Base-by-base conservation (phyloP, 495 filamentous ascomycete genomes). In the Aspergillus hancockii region DNA sequence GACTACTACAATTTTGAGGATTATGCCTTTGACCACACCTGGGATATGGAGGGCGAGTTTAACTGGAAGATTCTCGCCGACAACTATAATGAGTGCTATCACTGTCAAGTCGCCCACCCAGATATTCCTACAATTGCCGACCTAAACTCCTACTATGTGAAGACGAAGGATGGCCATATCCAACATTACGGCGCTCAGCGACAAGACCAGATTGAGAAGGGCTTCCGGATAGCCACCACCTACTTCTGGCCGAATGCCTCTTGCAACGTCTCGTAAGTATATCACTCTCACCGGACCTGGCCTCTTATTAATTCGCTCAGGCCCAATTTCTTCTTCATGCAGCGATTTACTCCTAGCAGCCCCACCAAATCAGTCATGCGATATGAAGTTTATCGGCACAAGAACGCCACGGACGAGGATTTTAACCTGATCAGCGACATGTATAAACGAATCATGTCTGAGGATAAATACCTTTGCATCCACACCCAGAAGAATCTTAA, bases 41-140 rank as follows among this genome's bases (percentile, higher is more conserved):
- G 74, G 77, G 70, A 78, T n/a, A 71, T 75, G 64, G 73, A 73
- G 21, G 75, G 67, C 0, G 69, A 67, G 4, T 78, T 69, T 59
- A 83, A 84, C 68, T 84, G 80, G 81, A 83, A 84, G 69, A 73
- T 75, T 51, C 56, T 79, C 8, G 70, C 73, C 25, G 78, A 81
- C 56, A 79, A 78, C 66, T 81, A 79, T 64, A 80, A 78, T 62
- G 77, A 83, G 59, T 83, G 80, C 59, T 83, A 82, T 52, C 81
- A 81, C 62, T 84, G 80, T 62, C 69, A 62, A 22, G 80, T 77
- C 31, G 71, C 77, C 1, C 79, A 83, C 49, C 79, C 79, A 0
- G 72, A 77, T 54, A 75, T 82, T 52, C 67, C 74, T 12, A 70
- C 70, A 13, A 58, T 79, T 9, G 69, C 76, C 13, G 71, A 82